Percentiles rank a stretch among this genome's conserved stretches.
Evolutionary conservation across 441 rosid genomes (phyloP).

Genomic region (Capsella rubella): DNA sequence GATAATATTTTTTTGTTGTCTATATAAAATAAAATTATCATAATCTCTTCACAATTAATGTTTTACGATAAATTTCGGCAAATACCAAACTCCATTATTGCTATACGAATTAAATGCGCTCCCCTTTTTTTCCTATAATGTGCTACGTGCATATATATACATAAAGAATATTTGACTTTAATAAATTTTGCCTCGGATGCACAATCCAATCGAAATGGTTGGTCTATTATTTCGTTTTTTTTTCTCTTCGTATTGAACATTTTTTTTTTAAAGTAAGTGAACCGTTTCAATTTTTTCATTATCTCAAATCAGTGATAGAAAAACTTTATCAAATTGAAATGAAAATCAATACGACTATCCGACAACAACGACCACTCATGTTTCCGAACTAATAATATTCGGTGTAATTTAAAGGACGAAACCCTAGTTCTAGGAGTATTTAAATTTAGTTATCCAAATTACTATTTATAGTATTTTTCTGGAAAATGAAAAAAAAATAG

Average conservation of each 20-base stretch:
- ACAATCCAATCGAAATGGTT: slow-evolving; percentile 30
- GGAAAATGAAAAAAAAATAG: not conserved
- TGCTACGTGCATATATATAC: not conserved
- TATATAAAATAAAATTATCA: slow-evolving; percentile 14
- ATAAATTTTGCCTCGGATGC: slow-evolving; percentile 9
- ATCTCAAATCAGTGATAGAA: not conserved
- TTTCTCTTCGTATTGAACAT: not conserved
- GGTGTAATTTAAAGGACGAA: no score
- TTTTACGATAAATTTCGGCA: slow-evolving; percentile 46
- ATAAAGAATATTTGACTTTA: slow-evolving; percentile 27
- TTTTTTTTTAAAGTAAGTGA: not conserved
- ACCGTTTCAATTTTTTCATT: slow-evolving; percentile 5
- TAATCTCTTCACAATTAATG: slow-evolving; percentile 43
- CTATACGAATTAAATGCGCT: slow-evolving; percentile 50
- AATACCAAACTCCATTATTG: slow-evolving; percentile 61
- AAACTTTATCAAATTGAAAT: not conserved
- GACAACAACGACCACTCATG: not conserved
- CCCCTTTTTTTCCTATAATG: not conserved
- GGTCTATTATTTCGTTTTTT: slow-evolving; percentile 18
- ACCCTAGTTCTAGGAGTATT: not conserved
- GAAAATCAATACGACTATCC: not conserved
- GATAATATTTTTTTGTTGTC: slow-evolving; percentile 8
- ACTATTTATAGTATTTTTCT: no score
- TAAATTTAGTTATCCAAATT: not conserved
- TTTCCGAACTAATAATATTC: not conserved